Evolutionary conservation across 495 filamentous ascomycete genomes (phyloP).

Genomic region (Copromyces sp.): DNA sequence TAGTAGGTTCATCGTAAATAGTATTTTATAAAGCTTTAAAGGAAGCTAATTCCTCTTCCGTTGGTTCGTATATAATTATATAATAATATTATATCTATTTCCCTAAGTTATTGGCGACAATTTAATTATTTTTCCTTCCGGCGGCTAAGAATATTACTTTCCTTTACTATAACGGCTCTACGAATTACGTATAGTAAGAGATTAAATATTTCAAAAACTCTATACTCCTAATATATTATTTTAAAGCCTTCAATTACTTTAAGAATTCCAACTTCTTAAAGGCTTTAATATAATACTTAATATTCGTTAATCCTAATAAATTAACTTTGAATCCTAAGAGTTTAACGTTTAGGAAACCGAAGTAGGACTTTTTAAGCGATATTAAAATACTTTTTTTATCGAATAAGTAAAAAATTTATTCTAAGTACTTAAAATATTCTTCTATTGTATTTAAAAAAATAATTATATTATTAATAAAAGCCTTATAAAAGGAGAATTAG

Average conservation of each 20-base stretch:
- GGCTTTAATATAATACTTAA: not conserved
- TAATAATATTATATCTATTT: too few species aligned
- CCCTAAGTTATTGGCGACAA: too few species aligned
- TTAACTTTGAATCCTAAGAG: too few species aligned
- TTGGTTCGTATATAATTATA: too few species aligned
- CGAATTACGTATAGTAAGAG: not conserved
- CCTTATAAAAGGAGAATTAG: not conserved
- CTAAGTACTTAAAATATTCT: not conserved
- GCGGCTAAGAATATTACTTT: too few species aligned
- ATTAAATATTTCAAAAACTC: not conserved
- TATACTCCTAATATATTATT: not conserved
- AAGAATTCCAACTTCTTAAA: not conserved
- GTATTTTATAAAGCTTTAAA: too few species aligned
- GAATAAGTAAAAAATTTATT: not conserved
- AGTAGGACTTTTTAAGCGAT: not conserved
- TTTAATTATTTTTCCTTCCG: too few species aligned
- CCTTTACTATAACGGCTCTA: too few species aligned
- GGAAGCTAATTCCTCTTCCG: too few species aligned
- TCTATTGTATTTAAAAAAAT: not conserved
- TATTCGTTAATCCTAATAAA: not conserved
- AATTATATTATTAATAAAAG: not conserved
- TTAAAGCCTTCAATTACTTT: not conserved
- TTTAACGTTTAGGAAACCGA: not conserved
- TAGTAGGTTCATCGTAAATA: too few species aligned
- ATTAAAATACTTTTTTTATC: not conserved